Base-by-base conservation (phyloP, 2,329 filamentous ascomycete species). In the Dryadomyces quercivorus region DNA sequence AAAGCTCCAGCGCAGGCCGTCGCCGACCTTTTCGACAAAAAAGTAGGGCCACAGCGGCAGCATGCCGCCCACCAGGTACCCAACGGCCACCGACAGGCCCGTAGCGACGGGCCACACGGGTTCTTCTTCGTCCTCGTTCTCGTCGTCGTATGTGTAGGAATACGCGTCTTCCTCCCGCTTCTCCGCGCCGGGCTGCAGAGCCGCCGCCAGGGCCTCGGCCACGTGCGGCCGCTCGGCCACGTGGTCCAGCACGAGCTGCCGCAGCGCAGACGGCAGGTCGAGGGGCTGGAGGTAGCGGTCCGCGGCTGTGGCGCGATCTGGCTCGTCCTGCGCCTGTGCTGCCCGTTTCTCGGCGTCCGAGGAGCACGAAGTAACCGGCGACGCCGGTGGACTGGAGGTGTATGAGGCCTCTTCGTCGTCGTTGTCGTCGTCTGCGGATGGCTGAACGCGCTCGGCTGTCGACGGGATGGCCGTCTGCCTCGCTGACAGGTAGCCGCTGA, bases 401-500 rank as follows among this genome's bases (percentile, higher is more conserved):
- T 53, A 31, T 8, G 26, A 46, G 9, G 40, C 50, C 8, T 45
- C 15, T 10, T 42, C 50, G 22, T 51, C 21, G 43, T 73, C 43
- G 13, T 53, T 59, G 49, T 62, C 59, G 7, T 52, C 61, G 50
- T 61, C 58, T 42, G 38, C 10, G 12, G 38, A 42, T 42, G 22
- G 26, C 26, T 31, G 26, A 31, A 16, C 44, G 3, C 22, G 44
- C 57, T 16, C 47, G 57, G 52, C 58, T 58, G 46, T 8, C n/a
- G 20, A 9, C 31, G 13, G 15, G 47, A 21, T n/a, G 2, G 45
- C 18, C 5, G 59, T 46, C 42, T 57, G 55, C 62, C 63, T 69
- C 53, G 82, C 81, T 1, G 82, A 80, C 1, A 88, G 69, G 61
- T 84, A 88, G 13, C 82, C 84, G 18, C 85, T 82, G 15, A 88